Base-by-base conservation (phyloP, 2,329 filamentous ascomycete species). In the Cercospora brassicicola region DNA sequence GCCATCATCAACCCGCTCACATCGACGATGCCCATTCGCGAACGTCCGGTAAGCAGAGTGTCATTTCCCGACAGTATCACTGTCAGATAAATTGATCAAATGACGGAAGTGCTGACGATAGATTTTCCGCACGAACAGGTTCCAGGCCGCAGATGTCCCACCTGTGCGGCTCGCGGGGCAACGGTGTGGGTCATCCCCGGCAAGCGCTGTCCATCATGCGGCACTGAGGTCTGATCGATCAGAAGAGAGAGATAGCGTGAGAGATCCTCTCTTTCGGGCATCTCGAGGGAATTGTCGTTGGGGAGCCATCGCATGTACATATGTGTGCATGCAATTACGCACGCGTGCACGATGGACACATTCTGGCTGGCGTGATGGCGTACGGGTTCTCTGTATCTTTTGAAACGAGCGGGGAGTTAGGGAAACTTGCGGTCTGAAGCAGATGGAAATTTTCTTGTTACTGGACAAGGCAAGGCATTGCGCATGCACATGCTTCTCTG, bases 121-220 rank as follows among this genome's bases (percentile, higher is more conserved):
- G n/a, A 62, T 55, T 60, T 70, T 57, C 71, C 48, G 53, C 31
- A 28, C 15, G 15, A 56, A 28, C 64, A 79, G 78, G 74, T 78
- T 9, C 78, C 77, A 13, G 76, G 77, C 26, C 70, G 72, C 20
- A 70, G 72, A 20, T 79, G 78, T 67, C 76, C 74, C 10, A 68
- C 55, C n/a, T 79, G 77, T 65, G 67, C 74, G 23, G 33, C 66
- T 13, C 73, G 72, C 61, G 77, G 77, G 26, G 65, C 73, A 62
- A 76, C 76, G 2, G 67, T 76, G 36, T 79, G 76, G 76, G 78
- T 79, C 59, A 77, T 79, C 59, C 73, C 75, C 13, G 77, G 77
- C 61, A 79, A 79, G 72, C 69, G 71, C 55, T 79, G 78, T 65
- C 74, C 77, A 30, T 70, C 75, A 39, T 79, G 78, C 66, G 72